Conservation (phyloP, 768 basidiomycete genomes). For the Leucocoprinus birnbaumii region DNA sequence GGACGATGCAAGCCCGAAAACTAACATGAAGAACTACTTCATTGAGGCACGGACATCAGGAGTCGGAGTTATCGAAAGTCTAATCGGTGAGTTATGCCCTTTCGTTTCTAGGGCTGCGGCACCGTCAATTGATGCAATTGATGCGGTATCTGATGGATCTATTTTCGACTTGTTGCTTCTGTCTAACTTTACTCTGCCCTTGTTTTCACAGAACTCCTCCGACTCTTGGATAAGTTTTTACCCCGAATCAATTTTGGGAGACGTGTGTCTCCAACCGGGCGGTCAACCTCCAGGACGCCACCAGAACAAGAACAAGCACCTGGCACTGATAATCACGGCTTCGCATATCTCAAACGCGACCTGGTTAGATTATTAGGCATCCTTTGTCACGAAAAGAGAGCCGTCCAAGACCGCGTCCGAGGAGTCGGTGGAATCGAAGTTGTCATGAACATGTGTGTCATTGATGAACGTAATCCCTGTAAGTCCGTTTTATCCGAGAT, state of each 20-base stretch:
- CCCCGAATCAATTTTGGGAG: constrained; percentile 84
- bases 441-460: constrained; percentile 84
- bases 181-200: constrained; percentile 5
- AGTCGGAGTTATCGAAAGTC: constrained; percentile 47
- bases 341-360: constrained; percentile 84
- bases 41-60: constrained; percentile 39
- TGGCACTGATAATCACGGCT: constrained; percentile 48
- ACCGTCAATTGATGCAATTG: constrained; percentile 5
- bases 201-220: constrained; percentile 56
- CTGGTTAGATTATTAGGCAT: constrained; percentile 86
- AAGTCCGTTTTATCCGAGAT: constrained; percentile 31
- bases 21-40: constrained; percentile 39
- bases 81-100: constrained; percentile 49
- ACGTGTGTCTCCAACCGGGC: constrained; percentile 35
- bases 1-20: constrained; percentile 16
- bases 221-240: constrained; percentile 74
- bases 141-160: not conserved
- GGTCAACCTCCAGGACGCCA: constrained; percentile 22
- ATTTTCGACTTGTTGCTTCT: constrained; percentile 5
- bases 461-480: constrained; percentile 94
- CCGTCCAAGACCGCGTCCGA: constrained; percentile 74
- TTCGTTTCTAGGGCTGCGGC: not conserved
- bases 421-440: constrained; percentile 72
- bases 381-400: constrained; percentile 59
- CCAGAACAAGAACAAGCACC: not conserved